Conservation (phyloP, 1,284 basidiomycete genomes). For the Ganoderma meredithae region DNA sequence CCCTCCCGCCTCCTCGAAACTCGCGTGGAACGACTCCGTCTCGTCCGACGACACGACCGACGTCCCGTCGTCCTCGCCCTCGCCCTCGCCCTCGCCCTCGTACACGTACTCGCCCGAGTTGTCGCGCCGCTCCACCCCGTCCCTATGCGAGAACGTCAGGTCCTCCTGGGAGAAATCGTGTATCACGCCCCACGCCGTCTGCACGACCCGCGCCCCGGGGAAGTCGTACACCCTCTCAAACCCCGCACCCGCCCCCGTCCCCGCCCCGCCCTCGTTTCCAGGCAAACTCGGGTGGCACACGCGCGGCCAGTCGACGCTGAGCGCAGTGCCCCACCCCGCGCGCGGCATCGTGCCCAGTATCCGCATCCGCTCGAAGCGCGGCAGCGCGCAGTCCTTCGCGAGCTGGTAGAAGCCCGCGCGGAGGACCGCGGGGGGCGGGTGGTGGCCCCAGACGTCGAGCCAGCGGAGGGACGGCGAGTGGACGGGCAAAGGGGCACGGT, state of each 20-base stretch:
- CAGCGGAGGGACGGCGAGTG: conserved; percentile 17
- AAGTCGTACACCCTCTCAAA: conserved; percentile 13
- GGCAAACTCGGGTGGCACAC: conserved; percentile 15
- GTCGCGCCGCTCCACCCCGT: conserved; percentile 13
- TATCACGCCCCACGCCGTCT: conserved; percentile 21
- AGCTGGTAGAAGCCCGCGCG: conserved; percentile 15
- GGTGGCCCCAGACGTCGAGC: conserved; percentile 17
- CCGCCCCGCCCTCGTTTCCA: not conserved
- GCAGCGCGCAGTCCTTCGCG: conserved; percentile 1
- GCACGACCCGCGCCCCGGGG: conserved; percentile 16
- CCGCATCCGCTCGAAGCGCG: conserved; percentile 3
- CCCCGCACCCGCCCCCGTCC: not conserved
- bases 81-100: conserved; percentile 1
- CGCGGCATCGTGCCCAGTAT: conserved; percentile 13
- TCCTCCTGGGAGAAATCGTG: conserved; percentile 9
- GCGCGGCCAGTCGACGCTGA: conserved; percentile 18
- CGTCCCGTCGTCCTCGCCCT: conserved; percentile 5
- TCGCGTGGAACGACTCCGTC: not conserved
- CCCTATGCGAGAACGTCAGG: conserved; percentile 7
- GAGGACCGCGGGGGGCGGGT: not conserved
- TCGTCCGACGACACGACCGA: not conserved
- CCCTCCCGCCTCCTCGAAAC: no score
- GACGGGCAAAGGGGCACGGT: conserved; percentile 4
- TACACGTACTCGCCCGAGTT: conserved; percentile 5
- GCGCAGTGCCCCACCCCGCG: not conserved